Evolutionary conservation across 2,329 filamentous ascomycete species (phyloP).

Genomic region (Botrytis squamosa): DNA sequence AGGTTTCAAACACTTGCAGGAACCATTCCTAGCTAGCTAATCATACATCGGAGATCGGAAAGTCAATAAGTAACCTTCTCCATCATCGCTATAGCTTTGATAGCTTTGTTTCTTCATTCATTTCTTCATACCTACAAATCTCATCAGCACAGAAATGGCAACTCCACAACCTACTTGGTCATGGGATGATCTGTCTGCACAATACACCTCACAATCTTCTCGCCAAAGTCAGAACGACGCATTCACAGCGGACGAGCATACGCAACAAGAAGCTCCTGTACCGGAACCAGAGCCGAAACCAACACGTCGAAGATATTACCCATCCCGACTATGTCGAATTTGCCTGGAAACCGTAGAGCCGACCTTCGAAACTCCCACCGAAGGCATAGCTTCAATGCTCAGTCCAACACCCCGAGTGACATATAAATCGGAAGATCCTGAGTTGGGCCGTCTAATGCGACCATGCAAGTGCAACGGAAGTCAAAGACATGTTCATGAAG

Average conservation of each 20-base stretch:
- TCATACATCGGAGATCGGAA: background rate
- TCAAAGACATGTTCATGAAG: constrained; percentile 91
- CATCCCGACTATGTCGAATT: constrained; percentile 79
- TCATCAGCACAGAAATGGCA: background rate
- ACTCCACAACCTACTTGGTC: constrained; percentile 5
- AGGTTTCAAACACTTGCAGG: background rate
- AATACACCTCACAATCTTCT: background rate
- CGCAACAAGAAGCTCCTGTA: background rate
- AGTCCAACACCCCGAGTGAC: constrained; percentile 56
- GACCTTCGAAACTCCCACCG: constrained; percentile 55
- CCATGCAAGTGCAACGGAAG: constrained; percentile 94
- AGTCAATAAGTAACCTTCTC: background rate
- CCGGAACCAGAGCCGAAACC: constrained; percentile 25
- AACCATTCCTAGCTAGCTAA: background rate
- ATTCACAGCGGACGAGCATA: background rate
- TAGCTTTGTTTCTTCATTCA: background rate
- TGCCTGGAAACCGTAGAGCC: constrained; percentile 72
- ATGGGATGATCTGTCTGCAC: constrained; percentile 10
- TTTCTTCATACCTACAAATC: background rate
- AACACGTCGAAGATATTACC: constrained; percentile 53
- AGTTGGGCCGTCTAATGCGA: constrained; percentile 75
- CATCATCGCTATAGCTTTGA: background rate
- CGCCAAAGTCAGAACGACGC: background rate
- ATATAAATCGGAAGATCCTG: constrained; percentile 73
- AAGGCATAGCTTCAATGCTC: constrained; percentile 55